Evolutionary conservation across 2,329 filamentous ascomycete genomes (phyloP).

Genomic region (Achaetomium macrosporum): DNA sequence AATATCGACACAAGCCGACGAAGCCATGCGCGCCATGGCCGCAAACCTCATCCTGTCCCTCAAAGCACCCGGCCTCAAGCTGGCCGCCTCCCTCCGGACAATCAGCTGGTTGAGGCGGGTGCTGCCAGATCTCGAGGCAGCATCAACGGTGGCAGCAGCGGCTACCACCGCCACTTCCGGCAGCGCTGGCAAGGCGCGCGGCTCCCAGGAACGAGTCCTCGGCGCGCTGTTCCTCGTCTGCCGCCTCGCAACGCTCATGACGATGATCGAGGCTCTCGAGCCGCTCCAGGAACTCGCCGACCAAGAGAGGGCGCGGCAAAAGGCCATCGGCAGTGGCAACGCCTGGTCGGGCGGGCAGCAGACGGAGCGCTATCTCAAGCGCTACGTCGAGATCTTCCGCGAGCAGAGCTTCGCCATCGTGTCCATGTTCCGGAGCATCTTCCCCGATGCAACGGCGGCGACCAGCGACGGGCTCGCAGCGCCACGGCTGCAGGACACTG

Average conservation of each 20-base stretch:
- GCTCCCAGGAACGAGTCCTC: conserved; percentile 58
- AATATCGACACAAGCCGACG: conserved; percentile 71
- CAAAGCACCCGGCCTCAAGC: conserved; percentile 71
- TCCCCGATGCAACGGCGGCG: conserved; percentile 48
- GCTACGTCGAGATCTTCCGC: conserved; percentile 94
- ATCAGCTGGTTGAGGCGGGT: conserved; percentile 87
- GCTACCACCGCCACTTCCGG: conserved; percentile 10
- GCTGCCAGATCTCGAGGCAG: conserved; percentile 65
- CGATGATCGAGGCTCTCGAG: conserved; percentile 74
- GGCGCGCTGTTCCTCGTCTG: conserved; percentile 85
- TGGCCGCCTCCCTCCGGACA: conserved; percentile 84
- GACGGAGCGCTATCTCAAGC: conserved; percentile 87
- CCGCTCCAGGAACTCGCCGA: conserved; percentile 86
- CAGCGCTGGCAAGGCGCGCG: conserved; percentile 24
- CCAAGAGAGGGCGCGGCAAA: conserved; percentile 60
- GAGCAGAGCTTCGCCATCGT: conserved; percentile 96
- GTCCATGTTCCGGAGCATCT: conserved; percentile 89
- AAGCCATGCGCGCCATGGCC: conserved; percentile 83
- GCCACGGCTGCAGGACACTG: not conserved
- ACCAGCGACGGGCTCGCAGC: conserved; percentile 16
- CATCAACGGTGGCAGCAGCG: not conserved
- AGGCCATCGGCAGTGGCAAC: conserved; percentile 34
- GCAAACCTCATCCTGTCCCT: conserved; percentile 74
- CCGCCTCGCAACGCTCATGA: conserved; percentile 70
- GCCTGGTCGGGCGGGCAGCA: conserved; percentile 73